Base-by-base conservation (phyloP, 495 filamentous ascomycete species). In the Chaetomium cochliodes region DNA sequence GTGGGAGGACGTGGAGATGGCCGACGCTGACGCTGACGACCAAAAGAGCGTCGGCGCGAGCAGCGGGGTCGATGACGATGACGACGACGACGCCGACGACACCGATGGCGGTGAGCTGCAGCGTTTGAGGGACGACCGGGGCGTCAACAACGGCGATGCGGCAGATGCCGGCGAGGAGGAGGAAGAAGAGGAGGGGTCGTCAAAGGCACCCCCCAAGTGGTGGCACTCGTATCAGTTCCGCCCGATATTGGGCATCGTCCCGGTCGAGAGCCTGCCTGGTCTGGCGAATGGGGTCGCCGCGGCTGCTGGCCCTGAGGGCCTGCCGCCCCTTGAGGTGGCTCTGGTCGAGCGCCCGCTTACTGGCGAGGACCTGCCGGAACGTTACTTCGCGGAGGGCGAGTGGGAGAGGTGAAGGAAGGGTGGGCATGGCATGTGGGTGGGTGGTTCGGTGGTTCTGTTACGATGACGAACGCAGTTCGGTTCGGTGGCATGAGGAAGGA, bases 221-320 rank as follows among this genome's bases (percentile, higher is more conserved):
- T 98, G 92, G 92, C 85, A 84, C 67, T 93, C 92, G 11, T 91
- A 89, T 76, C 93, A 94, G 72, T 99, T 97, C 73, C 82, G 92
- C 62, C 90, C 92, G 11, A 92, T 99, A 64, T 76, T 99, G 67
- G 94, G 93, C 5, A 89, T 98, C 33, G 88, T 93, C 16, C 87
- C 89, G 20, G 76, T 98, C 18, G 66, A 60, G 26, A 79, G 79
- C 20, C 68, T 67, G 23, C 74, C 64, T 5, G 49, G n/a, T 11
- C 18, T 62, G 71, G 78, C 26, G 73, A 74, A 52, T 30, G 20
- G 67, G 47, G 41, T 23, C 39, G 47, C 42, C n/a, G n/a, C n/a
- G n/a, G n/a, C n/a, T n/a, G n/a, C n/a, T n/a, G n/a, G n/a, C 3
- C 44, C 22, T 18, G 58, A 33, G 7, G 49, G 25, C 12, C 56